These are phyloP conservation scores for Penicillium parvum DNA, from an alignment of 495 filamentous ascomycete species.

Conservation along the genomic window DNA sequence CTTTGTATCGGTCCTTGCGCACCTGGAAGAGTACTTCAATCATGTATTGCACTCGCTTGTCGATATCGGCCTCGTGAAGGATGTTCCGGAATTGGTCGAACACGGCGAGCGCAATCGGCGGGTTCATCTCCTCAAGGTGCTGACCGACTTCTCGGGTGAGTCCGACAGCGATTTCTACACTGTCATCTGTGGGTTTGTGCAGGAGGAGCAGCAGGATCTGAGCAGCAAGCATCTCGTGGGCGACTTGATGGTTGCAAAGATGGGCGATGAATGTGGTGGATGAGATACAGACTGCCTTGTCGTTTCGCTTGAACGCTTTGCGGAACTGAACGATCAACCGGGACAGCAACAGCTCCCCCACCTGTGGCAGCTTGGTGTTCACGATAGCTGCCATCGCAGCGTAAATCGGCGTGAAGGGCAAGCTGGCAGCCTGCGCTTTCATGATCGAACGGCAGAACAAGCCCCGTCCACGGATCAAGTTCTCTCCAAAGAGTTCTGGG, in stretches of 20 bases:
- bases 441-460: slow-evolving; percentile 93
- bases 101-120: slow-evolving; percentile 76
- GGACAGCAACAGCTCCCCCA: slow-evolving; percentile 85
- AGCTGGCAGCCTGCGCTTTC: slow-evolving; percentile 95
- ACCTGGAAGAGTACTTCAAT: slow-evolving; percentile 97
- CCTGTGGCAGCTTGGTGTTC: slow-evolving; percentile 93
- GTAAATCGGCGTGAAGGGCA: slow-evolving; percentile 93
- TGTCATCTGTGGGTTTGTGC: slow-evolving; percentile 93
- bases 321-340: slow-evolving; percentile 87
- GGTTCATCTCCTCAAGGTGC: slow-evolving; percentile 90
- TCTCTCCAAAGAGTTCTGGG: slow-evolving; percentile 91
- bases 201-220: slow-evolving; percentile 86
- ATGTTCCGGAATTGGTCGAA: slow-evolving; percentile 96
- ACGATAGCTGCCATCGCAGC: slow-evolving; percentile 93
- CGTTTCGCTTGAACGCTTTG: slow-evolving; percentile 93
- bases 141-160: slow-evolving; percentile 87
- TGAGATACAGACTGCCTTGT: slow-evolving; percentile 89
- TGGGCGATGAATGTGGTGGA: slow-evolving; percentile 94
- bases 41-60: slow-evolving; percentile 96
- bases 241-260: slow-evolving; percentile 90
- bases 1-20: slow-evolving; percentile 93
- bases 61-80: slow-evolving; percentile 90
- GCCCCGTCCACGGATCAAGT: slow-evolving; percentile 83
- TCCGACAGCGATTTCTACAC: slow-evolving; percentile 94
- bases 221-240: slow-evolving; percentile 86